Conservation (phyloP, 768 basidiomycete species). For the Phaffia tasmanica region DNA sequence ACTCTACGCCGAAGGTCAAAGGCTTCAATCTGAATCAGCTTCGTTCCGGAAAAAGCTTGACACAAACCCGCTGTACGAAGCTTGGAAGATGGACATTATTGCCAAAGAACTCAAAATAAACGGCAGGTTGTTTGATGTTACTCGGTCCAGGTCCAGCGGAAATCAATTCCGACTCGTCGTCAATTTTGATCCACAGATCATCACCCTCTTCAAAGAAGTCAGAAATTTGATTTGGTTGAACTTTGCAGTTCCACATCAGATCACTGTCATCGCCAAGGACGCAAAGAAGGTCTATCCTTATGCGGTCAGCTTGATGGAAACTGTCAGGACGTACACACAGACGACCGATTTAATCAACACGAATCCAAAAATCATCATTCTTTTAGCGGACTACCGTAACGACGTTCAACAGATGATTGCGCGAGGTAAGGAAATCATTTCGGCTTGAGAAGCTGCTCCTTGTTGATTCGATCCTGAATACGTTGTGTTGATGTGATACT, state of each 20-base stretch:
- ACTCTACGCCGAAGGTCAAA: constrained; percentile 96
- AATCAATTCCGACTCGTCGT: constrained; percentile 71
- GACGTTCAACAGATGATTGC: constrained; percentile 87
- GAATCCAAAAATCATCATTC: constrained; percentile 83
- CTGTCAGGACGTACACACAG: constrained; percentile 94
- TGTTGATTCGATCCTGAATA: background rate
- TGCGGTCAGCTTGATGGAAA: constrained; percentile 87
- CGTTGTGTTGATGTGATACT: background rate
- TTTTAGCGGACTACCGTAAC: constrained; percentile 88
- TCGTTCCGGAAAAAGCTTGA: constrained; percentile 95
- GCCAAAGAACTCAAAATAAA: constrained; percentile 82
- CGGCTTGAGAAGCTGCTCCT: background rate
- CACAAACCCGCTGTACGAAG: constrained; percentile 84
- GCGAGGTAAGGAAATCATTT: constrained; percentile 50
- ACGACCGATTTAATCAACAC: constrained; percentile 81
- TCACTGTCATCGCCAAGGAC: constrained; percentile 94
- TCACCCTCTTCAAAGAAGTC: constrained; percentile 97
- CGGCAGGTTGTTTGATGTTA: constrained; percentile 84
- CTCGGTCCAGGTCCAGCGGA: constrained; percentile 38
- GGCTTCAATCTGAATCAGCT: constrained; percentile 77
- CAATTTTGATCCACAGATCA: constrained; percentile 97
- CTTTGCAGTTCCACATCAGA: constrained; percentile 88
- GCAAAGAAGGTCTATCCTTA: constrained; percentile 97
- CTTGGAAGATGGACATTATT: constrained; percentile 93
- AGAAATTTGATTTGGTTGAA: constrained; percentile 90